Conservation (phyloP, 2,329 filamentous ascomycete genomes). For the Penicillium nordicum region DNA sequence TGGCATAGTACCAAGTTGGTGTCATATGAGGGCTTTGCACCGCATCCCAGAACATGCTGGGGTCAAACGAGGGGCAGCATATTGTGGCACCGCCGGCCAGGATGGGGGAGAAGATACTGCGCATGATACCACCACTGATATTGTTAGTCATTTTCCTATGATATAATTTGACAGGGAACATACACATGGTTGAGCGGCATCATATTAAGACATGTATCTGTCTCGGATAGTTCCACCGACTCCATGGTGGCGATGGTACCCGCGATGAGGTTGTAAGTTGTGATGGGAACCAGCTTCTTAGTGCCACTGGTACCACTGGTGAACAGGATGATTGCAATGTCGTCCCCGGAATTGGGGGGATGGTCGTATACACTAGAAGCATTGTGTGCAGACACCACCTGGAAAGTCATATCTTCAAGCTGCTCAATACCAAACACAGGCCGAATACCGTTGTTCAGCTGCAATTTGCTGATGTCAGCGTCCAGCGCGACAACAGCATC, state of each 20-base stretch:
- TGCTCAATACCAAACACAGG: slow-evolving; percentile 24
- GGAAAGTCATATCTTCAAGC: slow-evolving; percentile 38
- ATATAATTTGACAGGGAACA: slow-evolving; percentile 22
- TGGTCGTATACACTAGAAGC: slow-evolving; percentile 17
- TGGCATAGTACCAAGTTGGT: slow-evolving; percentile 59
- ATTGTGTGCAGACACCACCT: slow-evolving; percentile 7
- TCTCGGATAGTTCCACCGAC: slow-evolving; percentile 50
- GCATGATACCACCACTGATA: slow-evolving; percentile 50
- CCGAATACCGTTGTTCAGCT: slow-evolving; percentile 9
- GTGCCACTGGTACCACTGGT: slow-evolving; percentile 58
- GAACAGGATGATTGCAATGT: slow-evolving; percentile 53
- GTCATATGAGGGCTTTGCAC: slow-evolving; percentile 41
- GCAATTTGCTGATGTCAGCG: slow-evolving; percentile 22
- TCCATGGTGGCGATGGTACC: slow-evolving; percentile 54
- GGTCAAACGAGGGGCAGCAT: slow-evolving; percentile 54
- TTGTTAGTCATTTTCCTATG: background rate
- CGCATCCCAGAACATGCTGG: slow-evolving; percentile 56
- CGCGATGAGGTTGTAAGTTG: slow-evolving; percentile 49
- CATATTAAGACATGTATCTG: slow-evolving; percentile 56
- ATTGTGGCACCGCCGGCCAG: slow-evolving; percentile 54
- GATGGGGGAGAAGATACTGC: slow-evolving; percentile 55
- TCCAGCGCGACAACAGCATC: slow-evolving; percentile 47
- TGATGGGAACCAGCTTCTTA: slow-evolving; percentile 58
- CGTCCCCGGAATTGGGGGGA: slow-evolving; percentile 44
- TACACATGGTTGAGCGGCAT: slow-evolving; percentile 59